Evolutionary conservation across 805 yeast species (phyloP).

Genomic region (Candida anglica): DNA sequence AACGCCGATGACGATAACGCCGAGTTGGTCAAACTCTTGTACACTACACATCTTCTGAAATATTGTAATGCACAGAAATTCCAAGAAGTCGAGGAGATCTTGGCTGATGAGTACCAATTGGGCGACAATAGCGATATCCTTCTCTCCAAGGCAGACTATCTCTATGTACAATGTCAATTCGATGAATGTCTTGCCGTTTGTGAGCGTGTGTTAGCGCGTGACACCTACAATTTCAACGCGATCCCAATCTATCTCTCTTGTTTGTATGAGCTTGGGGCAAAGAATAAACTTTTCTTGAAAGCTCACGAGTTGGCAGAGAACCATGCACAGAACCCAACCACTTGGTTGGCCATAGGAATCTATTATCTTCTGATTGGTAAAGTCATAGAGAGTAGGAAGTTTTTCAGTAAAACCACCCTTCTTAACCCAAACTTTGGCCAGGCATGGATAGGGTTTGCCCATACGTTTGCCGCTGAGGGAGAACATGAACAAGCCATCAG

Average conservation of each 20-base stretch:
- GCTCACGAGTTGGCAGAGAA: slow-evolving; percentile 85
- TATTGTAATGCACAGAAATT: slow-evolving; percentile 56
- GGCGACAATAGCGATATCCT: slow-evolving; percentile 68
- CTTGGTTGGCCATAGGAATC: slow-evolving; percentile 92
- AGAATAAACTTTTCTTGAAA: slow-evolving; percentile 70
- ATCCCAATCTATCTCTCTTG: slow-evolving; percentile 81
- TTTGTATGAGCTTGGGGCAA: slow-evolving; percentile 77
- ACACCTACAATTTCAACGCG: slow-evolving; percentile 66
- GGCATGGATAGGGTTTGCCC: slow-evolving; percentile 98
- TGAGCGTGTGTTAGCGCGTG: slow-evolving; percentile 54
- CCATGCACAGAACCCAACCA: slow-evolving; percentile 74
- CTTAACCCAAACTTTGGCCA: slow-evolving; percentile 87
- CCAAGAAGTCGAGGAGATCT: slow-evolving; percentile 60
- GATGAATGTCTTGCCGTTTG: slow-evolving; percentile 73
- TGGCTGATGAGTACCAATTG: slow-evolving; percentile 70
- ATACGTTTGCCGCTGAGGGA: slow-evolving; percentile 96
- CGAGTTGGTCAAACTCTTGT: slow-evolving; percentile 72
- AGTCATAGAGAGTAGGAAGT: slow-evolving; percentile 78
- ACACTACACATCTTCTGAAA: slow-evolving; percentile 73
- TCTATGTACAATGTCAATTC: slow-evolving; percentile 74
- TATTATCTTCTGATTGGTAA: slow-evolving; percentile 76
- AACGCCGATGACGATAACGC: slow-evolving; percentile 68
- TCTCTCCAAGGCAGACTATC: slow-evolving; percentile 62
- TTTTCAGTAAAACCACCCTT: slow-evolving; percentile 84
- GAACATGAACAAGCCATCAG: slow-evolving; percentile 98